phyloP scores from a whole-genome alignment of 208 protist genomes.

The Histomonas meleagridis region DNA sequence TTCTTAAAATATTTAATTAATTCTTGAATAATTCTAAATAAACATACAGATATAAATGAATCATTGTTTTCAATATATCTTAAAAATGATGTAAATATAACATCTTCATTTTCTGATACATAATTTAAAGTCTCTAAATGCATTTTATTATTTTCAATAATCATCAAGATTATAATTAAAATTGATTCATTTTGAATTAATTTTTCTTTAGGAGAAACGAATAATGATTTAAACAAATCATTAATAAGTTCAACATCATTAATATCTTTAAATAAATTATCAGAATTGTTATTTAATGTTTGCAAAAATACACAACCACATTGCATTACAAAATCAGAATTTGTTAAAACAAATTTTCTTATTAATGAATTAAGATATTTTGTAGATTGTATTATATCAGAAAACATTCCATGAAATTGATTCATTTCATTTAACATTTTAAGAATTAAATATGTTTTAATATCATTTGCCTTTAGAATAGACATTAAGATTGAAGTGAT shows the following conservation, averaged over 20 bases:
- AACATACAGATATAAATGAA: constrained; percentile 8
- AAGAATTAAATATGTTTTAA: neutral
- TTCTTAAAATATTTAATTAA: neutral
- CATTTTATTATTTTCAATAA: neutral
- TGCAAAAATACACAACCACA: no score
- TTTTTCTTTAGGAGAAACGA: neutral
- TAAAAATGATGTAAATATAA: neutral
- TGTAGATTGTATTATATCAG: no score
- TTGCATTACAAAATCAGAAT: no score
- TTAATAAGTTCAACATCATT: neutral
- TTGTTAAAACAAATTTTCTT: no score
- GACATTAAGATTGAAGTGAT: neutral
- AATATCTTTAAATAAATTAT: neutral
- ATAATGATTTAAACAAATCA: neutral
- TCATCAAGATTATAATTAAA: neutral
- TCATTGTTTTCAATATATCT: neutral
- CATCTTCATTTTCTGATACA: neutral
- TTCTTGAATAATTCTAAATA: neutral
- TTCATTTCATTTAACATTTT: no score
- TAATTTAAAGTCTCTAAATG: neutral
- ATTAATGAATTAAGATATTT: no score
- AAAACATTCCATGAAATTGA: no score
- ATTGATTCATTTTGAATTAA: neutral
- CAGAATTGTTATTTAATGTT: neutral
- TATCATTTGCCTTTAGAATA: neutral